Evolutionary conservation across 2,329 filamentous ascomycete species (phyloP).

Genomic region (Penicillium sp.): DNA sequence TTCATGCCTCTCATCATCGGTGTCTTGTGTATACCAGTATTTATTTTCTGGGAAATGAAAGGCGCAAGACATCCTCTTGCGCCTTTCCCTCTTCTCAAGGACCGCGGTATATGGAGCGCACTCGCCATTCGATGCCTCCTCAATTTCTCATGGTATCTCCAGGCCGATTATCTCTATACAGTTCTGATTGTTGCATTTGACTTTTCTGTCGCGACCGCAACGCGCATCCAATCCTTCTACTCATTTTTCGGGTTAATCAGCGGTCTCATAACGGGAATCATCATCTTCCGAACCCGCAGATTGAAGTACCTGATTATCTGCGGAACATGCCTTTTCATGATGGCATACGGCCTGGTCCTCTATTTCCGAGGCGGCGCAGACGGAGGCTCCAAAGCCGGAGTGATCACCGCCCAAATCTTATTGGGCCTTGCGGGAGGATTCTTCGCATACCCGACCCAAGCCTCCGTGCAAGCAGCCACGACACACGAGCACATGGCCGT

Average conservation of each 20-base stretch:
- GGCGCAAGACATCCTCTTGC: slow-evolving; percentile 3
- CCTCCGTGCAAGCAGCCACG: slow-evolving; percentile 4
- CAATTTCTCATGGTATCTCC: slow-evolving; percentile 9
- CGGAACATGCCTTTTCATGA: slow-evolving; percentile 5
- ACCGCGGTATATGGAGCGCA: slow-evolving; percentile 4
- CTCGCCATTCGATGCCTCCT: slow-evolving; percentile 3
- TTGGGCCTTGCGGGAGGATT: slow-evolving; percentile 4
- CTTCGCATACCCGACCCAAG: slow-evolving; percentile 6
- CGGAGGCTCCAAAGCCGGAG: slow-evolving; percentile 2
- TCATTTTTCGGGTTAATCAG: slow-evolving; percentile 6
- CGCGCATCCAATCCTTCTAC: slow-evolving; percentile 4
- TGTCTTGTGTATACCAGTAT: not conserved
- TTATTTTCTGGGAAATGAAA: slow-evolving; percentile 3
- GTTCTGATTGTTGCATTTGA: slow-evolving; percentile 7
- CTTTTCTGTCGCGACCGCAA: slow-evolving; percentile 5
- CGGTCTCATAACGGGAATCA: not conserved
- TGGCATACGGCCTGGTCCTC: slow-evolving; percentile 4
- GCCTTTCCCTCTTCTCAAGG: slow-evolving; percentile 3
- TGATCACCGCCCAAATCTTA: slow-evolving; percentile 1
- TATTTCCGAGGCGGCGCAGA: slow-evolving; percentile 6
- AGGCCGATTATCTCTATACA: slow-evolving; percentile 7
- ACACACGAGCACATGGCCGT: slow-evolving; percentile 7
- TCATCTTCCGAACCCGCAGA: slow-evolving; percentile 3
- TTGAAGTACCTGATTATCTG: slow-evolving; percentile 3
- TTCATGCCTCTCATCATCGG: not conserved